These are phyloP conservation scores for Fraxinus floribunda DNA, from an alignment of 305 asterid genomes.

Conservation along the genomic window DNA sequence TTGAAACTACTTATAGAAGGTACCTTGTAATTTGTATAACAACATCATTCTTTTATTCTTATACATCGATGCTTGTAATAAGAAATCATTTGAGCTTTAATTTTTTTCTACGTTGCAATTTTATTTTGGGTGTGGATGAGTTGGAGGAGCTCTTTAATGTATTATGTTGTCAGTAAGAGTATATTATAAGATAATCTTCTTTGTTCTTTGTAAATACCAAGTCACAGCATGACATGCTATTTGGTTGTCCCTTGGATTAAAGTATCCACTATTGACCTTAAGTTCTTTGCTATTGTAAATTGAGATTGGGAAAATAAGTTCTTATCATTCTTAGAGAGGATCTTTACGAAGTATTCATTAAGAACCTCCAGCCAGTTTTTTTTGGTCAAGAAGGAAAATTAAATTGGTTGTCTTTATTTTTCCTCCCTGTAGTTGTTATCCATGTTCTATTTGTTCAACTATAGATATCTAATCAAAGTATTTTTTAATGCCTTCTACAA, in stretches of 20 bases:
- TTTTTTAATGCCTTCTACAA: slow-evolving; percentile 14
- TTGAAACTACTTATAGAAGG: slow-evolving; percentile 81
- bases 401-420: background rate
- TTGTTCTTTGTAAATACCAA: background rate
- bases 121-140: background rate
- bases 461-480: background rate
- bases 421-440: background rate
- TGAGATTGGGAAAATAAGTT: background rate
- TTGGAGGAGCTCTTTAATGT: background rate
- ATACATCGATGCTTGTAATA: background rate
- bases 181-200: background rate
- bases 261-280: background rate
- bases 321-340: background rate
- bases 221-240: background rate
- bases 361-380: background rate
- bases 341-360: background rate
- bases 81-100: background rate
- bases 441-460: background rate
- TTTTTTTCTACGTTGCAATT: background rate
- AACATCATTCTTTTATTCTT: background rate
- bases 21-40: slow-evolving; percentile 22
- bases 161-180: background rate
- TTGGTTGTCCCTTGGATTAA: background rate
- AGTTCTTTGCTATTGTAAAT: background rate
- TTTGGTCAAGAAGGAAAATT: background rate